Evolutionary conservation across 768 basidiomycete species (phyloP).

Genomic region (Tephrocybe sp.): DNA sequence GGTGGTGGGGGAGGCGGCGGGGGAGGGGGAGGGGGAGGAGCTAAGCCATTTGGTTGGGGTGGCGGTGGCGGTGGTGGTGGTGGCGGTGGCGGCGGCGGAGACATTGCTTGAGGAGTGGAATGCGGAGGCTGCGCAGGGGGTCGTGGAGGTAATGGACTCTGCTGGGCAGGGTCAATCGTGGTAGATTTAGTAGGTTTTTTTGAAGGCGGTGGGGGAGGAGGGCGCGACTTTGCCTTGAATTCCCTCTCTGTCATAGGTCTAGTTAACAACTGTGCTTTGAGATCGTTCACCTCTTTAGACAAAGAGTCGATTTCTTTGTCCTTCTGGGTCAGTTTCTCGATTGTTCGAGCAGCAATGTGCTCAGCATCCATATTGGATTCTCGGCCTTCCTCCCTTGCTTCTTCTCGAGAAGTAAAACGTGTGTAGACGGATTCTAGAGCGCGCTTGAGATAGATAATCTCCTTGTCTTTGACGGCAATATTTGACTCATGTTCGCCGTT

Average conservation of each 20-base stretch:
- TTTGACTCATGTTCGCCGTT: constrained; percentile 48
- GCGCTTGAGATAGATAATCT: constrained; percentile 72
- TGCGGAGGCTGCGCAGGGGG: too few relatives aligned
- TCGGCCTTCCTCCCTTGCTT: constrained; percentile 43
- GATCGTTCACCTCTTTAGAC: constrained; percentile 43
- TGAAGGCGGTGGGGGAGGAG: constrained; percentile 60
- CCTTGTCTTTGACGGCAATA: constrained; percentile 61
- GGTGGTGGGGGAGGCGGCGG: constrained; percentile 23
- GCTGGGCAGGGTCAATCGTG: neutral
- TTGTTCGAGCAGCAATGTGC: constrained; percentile 63
- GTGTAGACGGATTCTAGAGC: constrained; percentile 88
- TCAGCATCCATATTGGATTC: constrained; percentile 61
- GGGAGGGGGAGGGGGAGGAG: constrained; percentile 14
- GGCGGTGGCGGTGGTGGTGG: constrained; percentile 18
- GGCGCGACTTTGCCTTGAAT: constrained; percentile 64
- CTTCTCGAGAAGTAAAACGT: constrained; percentile 62
- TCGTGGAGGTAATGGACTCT: neutral
- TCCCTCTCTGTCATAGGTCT: constrained; percentile 65
- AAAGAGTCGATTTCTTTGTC: constrained; percentile 63
- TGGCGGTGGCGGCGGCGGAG: constrained; percentile 16
- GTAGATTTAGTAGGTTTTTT: constrained; percentile 31
- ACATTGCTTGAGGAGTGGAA: too few relatives aligned
- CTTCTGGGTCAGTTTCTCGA: constrained; percentile 66
- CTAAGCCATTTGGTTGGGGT: constrained; percentile 10
- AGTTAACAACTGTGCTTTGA: constrained; percentile 49